These are phyloP conservation scores for Panellus pusillus DNA, from an alignment of 768 basidiomycete species.

Conservation along the genomic window DNA sequence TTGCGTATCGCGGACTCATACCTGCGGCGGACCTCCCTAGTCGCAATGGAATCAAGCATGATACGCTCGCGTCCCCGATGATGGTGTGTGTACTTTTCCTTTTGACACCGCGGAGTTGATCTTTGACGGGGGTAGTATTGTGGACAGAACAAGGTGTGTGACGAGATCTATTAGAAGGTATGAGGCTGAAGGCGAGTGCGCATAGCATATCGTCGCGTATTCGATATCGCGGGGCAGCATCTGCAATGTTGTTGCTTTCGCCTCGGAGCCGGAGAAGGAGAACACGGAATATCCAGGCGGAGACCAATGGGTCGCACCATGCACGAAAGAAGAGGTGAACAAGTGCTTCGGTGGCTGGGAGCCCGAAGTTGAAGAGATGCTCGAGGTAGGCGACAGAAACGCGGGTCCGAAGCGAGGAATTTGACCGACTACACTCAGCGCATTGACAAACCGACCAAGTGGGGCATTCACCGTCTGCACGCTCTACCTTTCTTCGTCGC, in stretches of 20 bases:
- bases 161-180: background rate
- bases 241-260: constrained; percentile 46
- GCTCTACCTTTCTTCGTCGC: constrained; percentile 37
- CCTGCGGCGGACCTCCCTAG: constrained; percentile 35
- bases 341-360: constrained; percentile 35
- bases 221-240: constrained; percentile 43
- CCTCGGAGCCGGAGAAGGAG: constrained; percentile 36
- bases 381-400: constrained; percentile 23
- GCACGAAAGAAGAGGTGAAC: constrained; percentile 30
- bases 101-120: background rate
- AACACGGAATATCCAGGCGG: constrained; percentile 24
- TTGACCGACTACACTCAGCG: constrained; percentile 22
- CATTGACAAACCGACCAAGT: constrained; percentile 33
- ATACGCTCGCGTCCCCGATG: constrained; percentile 38
- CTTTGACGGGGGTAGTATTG: constrained; percentile 38
- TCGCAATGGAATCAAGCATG: constrained; percentile 29
- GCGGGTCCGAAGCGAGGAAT: background rate
- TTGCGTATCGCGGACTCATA: constrained; percentile 48
- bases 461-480: constrained; percentile 38
- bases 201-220: constrained; percentile 49
- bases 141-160: constrained; percentile 43
- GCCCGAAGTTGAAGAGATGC: constrained; percentile 30
- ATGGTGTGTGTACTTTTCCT: constrained; percentile 35
- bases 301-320: constrained; percentile 33
- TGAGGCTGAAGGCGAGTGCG: background rate